These are phyloP conservation scores for Lactarius hengduanensis DNA, from an alignment of 768 basidiomycete genomes.

Conservation along the genomic window DNA sequence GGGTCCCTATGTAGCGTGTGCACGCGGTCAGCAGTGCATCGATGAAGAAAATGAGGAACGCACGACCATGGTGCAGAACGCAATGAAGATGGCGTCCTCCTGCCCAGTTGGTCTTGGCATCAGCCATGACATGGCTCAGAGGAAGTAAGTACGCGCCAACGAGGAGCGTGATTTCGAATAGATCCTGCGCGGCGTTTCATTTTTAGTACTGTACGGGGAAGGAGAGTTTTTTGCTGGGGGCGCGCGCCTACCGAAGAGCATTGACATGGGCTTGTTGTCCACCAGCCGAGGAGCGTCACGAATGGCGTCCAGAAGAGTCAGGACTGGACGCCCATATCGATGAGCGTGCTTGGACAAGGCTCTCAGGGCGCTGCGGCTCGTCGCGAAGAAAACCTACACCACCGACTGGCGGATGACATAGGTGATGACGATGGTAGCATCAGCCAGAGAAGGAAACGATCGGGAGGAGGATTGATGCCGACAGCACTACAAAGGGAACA, in stretches of 20 bases:
- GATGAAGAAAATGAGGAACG: constrained; percentile 26
- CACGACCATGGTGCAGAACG: constrained; percentile 69
- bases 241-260: constrained; percentile 63
- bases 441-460: constrained; percentile 71
- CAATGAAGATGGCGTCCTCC: constrained; percentile 65
- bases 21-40: not conserved
- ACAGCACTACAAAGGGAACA: constrained; percentile 52
- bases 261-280: constrained; percentile 54
- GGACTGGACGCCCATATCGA: constrained; percentile 76
- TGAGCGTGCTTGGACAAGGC: constrained; percentile 66
- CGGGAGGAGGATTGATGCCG: constrained; percentile 67
- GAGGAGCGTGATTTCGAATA: constrained; percentile 64
- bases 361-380: constrained; percentile 42
- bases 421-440: constrained; percentile 58
- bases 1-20: constrained; percentile 43
- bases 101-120: constrained; percentile 77
- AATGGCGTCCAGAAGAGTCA: constrained; percentile 79
- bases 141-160: constrained; percentile 67
- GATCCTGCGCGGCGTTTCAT: constrained; percentile 43
- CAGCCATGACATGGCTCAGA: constrained; percentile 78
- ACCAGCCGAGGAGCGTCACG: constrained; percentile 68
- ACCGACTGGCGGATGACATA: constrained; percentile 53
- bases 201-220: not conserved
- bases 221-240: constrained; percentile 19
- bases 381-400: constrained; percentile 40